Conservation (phyloP, 768 basidiomycete genomes). For the Chalciporus sphaerocephalus region DNA sequence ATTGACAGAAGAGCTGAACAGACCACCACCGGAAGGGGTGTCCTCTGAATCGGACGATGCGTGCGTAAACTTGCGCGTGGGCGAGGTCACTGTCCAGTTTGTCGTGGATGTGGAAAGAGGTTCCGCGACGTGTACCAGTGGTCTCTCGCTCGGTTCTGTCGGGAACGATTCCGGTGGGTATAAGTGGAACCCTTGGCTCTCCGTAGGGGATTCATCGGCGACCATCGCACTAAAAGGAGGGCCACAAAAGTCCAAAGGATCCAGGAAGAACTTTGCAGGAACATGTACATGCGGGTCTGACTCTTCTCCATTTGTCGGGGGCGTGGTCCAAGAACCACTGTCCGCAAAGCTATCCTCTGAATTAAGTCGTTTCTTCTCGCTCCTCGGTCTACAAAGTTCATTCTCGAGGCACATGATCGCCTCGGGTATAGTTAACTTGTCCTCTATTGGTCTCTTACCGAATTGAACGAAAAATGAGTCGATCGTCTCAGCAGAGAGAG, state of each 20-base stretch:
- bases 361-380: constrained; percentile 67
- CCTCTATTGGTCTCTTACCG: constrained; percentile 58
- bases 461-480: constrained; percentile 75
- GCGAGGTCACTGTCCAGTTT: constrained; percentile 4
- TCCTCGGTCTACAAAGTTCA: constrained; percentile 68
- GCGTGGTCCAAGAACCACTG: constrained; percentile 52
- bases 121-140: constrained; percentile 35
- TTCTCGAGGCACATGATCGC: constrained; percentile 80
- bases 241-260: constrained; percentile 60
- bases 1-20: constrained; percentile 8
- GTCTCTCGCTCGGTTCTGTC: constrained; percentile 48
- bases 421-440: constrained; percentile 75
- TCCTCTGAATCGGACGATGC: constrained; percentile 49
- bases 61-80: constrained; percentile 32
- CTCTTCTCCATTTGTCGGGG: constrained; percentile 41
- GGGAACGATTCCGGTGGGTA: constrained; percentile 23
- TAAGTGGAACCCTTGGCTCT: constrained; percentile 12
- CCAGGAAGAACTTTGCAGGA: constrained; percentile 43
- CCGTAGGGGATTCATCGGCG: constrained; percentile 29
- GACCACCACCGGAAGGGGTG: constrained; percentile 16
- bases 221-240: constrained; percentile 35
- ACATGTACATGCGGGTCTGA: constrained; percentile 12
- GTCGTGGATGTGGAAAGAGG: constrained; percentile 17
- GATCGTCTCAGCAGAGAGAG: constrained; percentile 74
- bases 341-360: constrained; percentile 41